These are phyloP conservation scores for Pleurotus tuoliensis DNA, from an alignment of 768 basidiomycete genomes.

Conservation along the genomic window DNA sequence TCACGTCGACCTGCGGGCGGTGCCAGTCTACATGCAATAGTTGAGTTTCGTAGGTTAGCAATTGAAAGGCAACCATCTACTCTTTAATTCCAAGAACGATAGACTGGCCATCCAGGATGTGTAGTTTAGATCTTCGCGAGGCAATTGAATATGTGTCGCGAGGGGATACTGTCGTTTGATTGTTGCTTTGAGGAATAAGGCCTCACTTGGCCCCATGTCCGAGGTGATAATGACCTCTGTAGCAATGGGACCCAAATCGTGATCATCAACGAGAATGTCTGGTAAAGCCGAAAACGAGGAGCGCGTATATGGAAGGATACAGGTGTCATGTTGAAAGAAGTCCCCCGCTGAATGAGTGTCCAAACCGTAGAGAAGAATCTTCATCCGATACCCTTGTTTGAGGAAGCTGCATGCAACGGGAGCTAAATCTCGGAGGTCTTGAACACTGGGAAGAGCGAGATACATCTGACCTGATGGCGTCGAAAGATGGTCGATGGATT, in stretches of 20 bases:
- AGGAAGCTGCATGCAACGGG: conserved; percentile 8
- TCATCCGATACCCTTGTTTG: background rate
- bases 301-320: background rate
- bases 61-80: conserved; percentile 38
- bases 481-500: background rate
- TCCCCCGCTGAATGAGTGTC: background rate
- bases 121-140: conserved; percentile 43
- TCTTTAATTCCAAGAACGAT: conserved; percentile 51
- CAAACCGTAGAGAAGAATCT: conserved; percentile 2
- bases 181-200: conserved; percentile 10
- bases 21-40: conserved; percentile 62
- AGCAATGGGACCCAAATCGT: background rate
- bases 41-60: conserved; percentile 14
- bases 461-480: background rate
- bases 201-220: conserved; percentile 3
- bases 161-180: conserved; percentile 16
- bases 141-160: conserved; percentile 38
- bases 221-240: background rate
- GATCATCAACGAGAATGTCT: too few relatives aligned
- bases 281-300: background rate
- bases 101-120: conserved; percentile 63
- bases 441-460: conserved; percentile 8
- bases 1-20: conserved; percentile 60
- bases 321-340: background rate
- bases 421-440: background rate